These are phyloP conservation scores for Strobilomyces confusus DNA, from an alignment of 768 basidiomycete species.

Conservation along the genomic window DNA sequence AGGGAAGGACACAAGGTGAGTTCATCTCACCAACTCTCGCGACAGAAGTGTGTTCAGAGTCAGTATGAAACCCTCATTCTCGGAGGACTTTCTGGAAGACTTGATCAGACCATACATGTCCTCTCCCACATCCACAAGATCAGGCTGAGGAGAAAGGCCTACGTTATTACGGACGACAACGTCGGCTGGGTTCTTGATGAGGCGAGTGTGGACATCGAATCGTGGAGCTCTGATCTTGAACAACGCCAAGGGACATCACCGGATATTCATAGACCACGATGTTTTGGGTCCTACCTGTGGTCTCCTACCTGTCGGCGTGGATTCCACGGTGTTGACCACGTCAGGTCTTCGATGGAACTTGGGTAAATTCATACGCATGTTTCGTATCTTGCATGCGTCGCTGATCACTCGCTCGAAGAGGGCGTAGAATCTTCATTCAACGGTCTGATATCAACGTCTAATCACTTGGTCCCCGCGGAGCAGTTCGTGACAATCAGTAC, in stretches of 20 bases:
- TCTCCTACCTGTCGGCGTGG: slow-evolving; percentile 86
- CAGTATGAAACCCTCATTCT: slow-evolving; percentile 72
- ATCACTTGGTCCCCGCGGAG: slow-evolving; percentile 74
- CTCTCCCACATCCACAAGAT: slow-evolving; percentile 83
- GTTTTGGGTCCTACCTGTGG: slow-evolving; percentile 88
- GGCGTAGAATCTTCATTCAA: slow-evolving; percentile 73
- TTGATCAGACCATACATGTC: slow-evolving; percentile 93
- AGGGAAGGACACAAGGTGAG: slow-evolving; percentile 37
- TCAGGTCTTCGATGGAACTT: slow-evolving; percentile 88
- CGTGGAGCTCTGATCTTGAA: neutral
- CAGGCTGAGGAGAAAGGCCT: slow-evolving; percentile 57
- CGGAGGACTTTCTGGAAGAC: slow-evolving; percentile 84
- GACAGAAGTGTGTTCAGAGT: slow-evolving; percentile 14
- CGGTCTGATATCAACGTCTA: slow-evolving; percentile 88
- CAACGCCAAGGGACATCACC: slow-evolving; percentile 69
- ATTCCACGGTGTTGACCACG: slow-evolving; percentile 73
- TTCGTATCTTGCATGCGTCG: neutral
- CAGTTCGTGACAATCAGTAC: slow-evolving; percentile 70
- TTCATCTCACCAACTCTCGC: neutral
- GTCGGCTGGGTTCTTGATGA: slow-evolving; percentile 84
- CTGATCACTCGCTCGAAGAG: slow-evolving; percentile 35
- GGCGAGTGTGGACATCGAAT: slow-evolving; percentile 39
- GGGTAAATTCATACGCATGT: slow-evolving; percentile 48
- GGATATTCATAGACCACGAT: slow-evolving; percentile 67
- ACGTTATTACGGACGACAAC: slow-evolving; percentile 85